Percentiles rank a stretch among this genome's conserved stretches.
phyloP scores from a whole-genome alignment of 2,329 filamentous ascomycete species.

The Alternaria triticina region DNA sequence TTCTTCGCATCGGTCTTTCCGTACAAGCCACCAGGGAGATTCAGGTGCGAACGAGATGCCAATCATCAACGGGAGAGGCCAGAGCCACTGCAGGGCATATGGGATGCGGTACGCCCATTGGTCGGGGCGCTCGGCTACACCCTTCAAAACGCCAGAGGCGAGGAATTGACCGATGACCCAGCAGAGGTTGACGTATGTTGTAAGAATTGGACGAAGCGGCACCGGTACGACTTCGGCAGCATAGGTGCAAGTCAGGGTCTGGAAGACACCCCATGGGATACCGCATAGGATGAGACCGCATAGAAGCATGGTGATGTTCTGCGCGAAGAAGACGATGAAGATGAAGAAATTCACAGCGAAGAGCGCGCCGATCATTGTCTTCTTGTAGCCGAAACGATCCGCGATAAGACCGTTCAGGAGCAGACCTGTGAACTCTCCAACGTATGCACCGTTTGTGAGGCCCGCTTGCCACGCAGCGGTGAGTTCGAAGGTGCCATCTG shows the following conservation, averaged over 20 bases:
- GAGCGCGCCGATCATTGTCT: conserved; percentile 47
- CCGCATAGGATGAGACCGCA: conserved; percentile 62
- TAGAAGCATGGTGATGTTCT: conserved; percentile 62
- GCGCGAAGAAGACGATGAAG: conserved; percentile 47
- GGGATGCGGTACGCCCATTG: conserved; percentile 71
- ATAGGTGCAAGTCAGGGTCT: conserved; percentile 56
- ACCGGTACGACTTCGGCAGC: conserved; percentile 71
- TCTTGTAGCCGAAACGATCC: conserved; percentile 52
- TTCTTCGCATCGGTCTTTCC: conserved; percentile 67
- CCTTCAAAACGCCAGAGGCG: conserved; percentile 72
- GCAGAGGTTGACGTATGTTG: conserved; percentile 77
- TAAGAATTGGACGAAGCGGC: conserved; percentile 63
- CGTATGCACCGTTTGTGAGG: conserved; percentile 54
- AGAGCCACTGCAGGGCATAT: conserved; percentile 78
- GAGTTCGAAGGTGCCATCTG: conserved; percentile 50
- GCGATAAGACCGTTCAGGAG: conserved; percentile 54
- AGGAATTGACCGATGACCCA: conserved; percentile 78
- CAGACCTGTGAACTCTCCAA: conserved; percentile 54
- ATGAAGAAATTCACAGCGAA: conserved; percentile 39
- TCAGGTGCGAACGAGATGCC: conserved; percentile 73
- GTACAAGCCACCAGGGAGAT: conserved; percentile 76
- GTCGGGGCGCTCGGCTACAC: conserved; percentile 68
- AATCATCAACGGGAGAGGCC: conserved; percentile 71
- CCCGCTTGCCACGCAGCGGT: conserved; percentile 56
- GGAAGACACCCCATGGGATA: conserved; percentile 56